phyloP scores from a whole-genome alignment of 2,329 filamentous ascomycete genomes.

The Exophiala lecanii-corni region DNA sequence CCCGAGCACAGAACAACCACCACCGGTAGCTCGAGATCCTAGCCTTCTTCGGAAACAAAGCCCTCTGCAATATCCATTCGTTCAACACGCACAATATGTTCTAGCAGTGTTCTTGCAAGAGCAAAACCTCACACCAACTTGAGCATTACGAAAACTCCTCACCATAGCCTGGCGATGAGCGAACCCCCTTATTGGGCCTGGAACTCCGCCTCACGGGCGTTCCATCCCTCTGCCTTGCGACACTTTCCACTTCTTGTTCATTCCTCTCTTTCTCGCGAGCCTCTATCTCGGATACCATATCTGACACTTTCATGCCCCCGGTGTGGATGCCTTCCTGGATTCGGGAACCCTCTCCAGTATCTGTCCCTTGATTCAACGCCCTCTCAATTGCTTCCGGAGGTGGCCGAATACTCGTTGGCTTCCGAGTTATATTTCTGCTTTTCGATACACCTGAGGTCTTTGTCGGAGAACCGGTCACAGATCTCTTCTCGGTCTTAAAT shows the following conservation, averaged over 20 bases:
- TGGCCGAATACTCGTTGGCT: conserved; percentile 1
- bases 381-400: conserved; percentile 11
- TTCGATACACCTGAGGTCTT: conserved; percentile 7
- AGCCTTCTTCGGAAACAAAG: too few relatives aligned
- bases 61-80: too few relatives aligned
- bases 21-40: too few relatives aligned
- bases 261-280: conserved; percentile 7
- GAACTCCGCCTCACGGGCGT: conserved; percentile 16
- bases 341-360: background rate
- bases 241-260: background rate
- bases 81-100: too few relatives aligned
- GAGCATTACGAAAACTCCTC: background rate
- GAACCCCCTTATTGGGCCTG: conserved; percentile 16
- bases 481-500: conserved; percentile 17
- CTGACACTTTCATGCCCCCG: too few relatives aligned
- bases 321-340: too few relatives aligned
- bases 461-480: conserved; percentile 12
- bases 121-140: too few relatives aligned
- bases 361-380: conserved; percentile 15
- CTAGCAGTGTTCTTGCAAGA: too few relatives aligned
- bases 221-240: conserved; percentile 17
- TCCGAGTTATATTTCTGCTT: conserved; percentile 16
- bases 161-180: conserved; percentile 8
- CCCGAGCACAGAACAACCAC: too few relatives aligned
- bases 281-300: conserved; percentile 7